Percentiles rank a stretch among this genome's conserved stretches.
Evolutionary conservation across 371 early-diverging fungal species (phyloP).

Genomic region (Phascolomyces articulosus): DNA sequence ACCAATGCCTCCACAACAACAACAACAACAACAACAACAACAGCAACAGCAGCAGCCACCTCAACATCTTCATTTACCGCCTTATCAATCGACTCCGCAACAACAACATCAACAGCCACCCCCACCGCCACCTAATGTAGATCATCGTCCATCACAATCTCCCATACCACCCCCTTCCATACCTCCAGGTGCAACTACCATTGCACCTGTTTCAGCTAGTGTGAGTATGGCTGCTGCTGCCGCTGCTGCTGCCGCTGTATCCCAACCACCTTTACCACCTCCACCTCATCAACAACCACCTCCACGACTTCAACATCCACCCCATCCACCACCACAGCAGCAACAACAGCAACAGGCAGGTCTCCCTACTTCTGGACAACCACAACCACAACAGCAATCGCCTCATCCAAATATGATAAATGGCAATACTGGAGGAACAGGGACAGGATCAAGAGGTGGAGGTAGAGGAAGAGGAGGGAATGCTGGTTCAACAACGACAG

Average conservation of each 20-base stretch:
- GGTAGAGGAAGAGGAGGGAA: no score
- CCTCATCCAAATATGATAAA: no score
- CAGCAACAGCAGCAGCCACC: conserved; percentile 16
- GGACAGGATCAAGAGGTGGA: no score
- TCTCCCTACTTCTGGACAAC: no score
- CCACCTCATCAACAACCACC: background rate
- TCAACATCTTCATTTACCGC: conserved; percentile 2
- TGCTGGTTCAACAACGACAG: background rate
- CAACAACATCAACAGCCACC: conserved; percentile 3
- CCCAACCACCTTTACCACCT: conserved; percentile 4
- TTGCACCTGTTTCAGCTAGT: background rate
- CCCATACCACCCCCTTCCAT: conserved; percentile 3
- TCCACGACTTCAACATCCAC: background rate
- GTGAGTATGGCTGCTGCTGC: conserved; percentile 13
- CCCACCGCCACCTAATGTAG: background rate
- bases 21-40: conserved; percentile 21
- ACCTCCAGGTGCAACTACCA: background rate
- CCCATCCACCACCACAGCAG: no score
- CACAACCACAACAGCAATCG: no score
- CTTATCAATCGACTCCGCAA: background rate
- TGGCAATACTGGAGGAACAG: no score
- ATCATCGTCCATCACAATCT: conserved; percentile 9
- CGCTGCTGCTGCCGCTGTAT: conserved; percentile 23
- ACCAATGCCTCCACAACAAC: conserved; percentile 17
- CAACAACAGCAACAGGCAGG: no score